These are phyloP conservation scores for Salix udensis DNA, from an alignment of 345 rosid genomes.

Conservation along the genomic window DNA sequence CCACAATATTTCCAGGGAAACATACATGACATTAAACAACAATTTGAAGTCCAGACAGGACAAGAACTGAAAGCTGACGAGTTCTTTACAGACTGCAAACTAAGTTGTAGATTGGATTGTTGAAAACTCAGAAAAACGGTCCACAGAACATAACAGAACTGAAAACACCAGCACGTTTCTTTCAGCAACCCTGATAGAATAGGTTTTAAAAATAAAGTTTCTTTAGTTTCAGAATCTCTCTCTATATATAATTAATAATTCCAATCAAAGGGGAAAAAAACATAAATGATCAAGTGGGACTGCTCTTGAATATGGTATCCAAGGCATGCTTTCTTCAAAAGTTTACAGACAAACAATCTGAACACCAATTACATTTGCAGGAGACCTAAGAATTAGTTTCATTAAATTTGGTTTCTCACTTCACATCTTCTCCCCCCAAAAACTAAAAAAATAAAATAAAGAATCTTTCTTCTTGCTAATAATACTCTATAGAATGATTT, in stretches of 20 bases:
- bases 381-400: neutral
- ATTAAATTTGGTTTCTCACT: neutral
- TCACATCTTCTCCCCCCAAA: neutral
- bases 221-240: no score
- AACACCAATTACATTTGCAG: neutral
- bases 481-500: neutral
- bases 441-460: no score
- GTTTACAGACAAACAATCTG: neutral
- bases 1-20: neutral
- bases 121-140: neutral
- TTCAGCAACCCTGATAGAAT: neutral
- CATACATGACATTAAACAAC: neutral
- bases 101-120: neutral
- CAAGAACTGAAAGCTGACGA: neutral
- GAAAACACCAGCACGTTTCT: neutral
- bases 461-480: neutral
- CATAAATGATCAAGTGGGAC: neutral
- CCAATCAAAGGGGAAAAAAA: neutral
- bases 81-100: neutral
- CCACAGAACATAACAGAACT: neutral
- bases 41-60: neutral
- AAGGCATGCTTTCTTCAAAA: neutral
- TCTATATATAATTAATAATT: no score
- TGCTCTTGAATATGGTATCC: neutral
- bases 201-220: no score